Evolutionary conservation across 1,284 basidiomycete genomes (phyloP), one percentile per base, ranked within the genome.

Genomic region (Trichosporon ovoides): DNA sequence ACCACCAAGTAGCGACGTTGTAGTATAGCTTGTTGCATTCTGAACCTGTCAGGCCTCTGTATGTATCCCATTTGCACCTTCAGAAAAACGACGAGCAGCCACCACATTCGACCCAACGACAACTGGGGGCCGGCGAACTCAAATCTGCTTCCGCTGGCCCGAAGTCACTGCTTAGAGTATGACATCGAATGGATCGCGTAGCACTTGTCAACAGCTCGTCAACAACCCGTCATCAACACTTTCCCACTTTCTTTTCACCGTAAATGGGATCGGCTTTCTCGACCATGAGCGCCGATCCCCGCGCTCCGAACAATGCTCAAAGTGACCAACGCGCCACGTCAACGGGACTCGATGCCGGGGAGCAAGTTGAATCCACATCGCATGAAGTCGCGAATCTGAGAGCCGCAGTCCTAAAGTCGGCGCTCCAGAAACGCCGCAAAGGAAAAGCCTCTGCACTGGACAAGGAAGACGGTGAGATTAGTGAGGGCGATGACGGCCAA

Each of bases 221-320:
- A n/a, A 28, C 24, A 9, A 22, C 19, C 13, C 16, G 40, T 16
- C 16, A 22, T 46, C 12, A 22, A 3, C 43, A 13, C 20, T 18
- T 7, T 24, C n/a, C 43, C 14, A 10, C 31, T 38, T 18, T 18
- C 49, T 36, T 20, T 7, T 43, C 52, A 20, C 24, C 12, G 24
- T 34, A 33, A 12, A 62, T 62, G 60, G 60, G 60, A 59, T 59
- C 57, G 60, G 60, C 36, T 16, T 7, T 38, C 6, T 62, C 60
- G 5, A 62, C 35, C 18, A 59, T 59, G 60, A 59, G 60, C 49
- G 55, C 60, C 55, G 60, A 58, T 62, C 60, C 57, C 60, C 48
- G 53, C 54, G 57, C 60, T 54, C 22, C 10, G 16, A 34, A 52
- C 16, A 24, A 36, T 14, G 20, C 14, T 16, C 9, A 18, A 22